Conservation (phyloP, 179 eudicot species). For the Beta macrorhiza region DNA sequence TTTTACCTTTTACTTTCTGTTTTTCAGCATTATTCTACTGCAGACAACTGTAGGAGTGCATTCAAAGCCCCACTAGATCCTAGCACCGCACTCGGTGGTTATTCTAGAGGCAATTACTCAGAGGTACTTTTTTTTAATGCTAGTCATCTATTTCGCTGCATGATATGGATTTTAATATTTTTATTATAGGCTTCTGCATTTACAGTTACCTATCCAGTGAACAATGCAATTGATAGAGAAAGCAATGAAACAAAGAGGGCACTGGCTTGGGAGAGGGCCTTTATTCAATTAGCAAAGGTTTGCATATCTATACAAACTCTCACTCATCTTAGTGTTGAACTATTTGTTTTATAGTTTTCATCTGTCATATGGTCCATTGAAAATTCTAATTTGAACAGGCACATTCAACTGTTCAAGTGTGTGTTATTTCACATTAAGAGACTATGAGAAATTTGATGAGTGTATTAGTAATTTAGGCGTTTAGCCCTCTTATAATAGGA, state of each 20-base stretch:
- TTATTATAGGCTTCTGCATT: conserved; percentile 89
- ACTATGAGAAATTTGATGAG: too few species aligned
- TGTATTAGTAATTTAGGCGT: too few species aligned
- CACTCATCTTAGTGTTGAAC: background rate
- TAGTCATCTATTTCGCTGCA: conserved; percentile 4
- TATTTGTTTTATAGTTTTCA: background rate
- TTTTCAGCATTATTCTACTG: conserved; percentile 70
- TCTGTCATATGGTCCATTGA: background rate
- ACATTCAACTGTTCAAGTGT: background rate
- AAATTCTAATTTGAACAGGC: background rate
- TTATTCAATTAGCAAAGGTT: conserved; percentile 90
- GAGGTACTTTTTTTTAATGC: conserved; percentile 56
- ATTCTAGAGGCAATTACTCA: conserved; percentile 78
- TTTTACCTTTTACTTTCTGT: conserved; percentile 26
- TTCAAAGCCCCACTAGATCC: conserved; percentile 99
- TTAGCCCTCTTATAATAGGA: background rate
- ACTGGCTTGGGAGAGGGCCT: conserved; percentile 92
- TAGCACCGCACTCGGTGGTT: conserved; percentile 92
- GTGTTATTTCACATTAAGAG: background rate
- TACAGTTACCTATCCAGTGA: conserved; percentile 91
- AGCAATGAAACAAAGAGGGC: conserved; percentile 69
- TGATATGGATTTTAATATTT: conserved; percentile 24
- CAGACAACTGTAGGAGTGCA: conserved; percentile 80
- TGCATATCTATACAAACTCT: conserved; percentile 15
- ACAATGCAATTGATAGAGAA: conserved; percentile 77